Evolutionary conservation across 75 land plant species (phyloP), one percentile per base, ranked within the genome.

Genomic region (Cunninghamia lanceolata): DNA sequence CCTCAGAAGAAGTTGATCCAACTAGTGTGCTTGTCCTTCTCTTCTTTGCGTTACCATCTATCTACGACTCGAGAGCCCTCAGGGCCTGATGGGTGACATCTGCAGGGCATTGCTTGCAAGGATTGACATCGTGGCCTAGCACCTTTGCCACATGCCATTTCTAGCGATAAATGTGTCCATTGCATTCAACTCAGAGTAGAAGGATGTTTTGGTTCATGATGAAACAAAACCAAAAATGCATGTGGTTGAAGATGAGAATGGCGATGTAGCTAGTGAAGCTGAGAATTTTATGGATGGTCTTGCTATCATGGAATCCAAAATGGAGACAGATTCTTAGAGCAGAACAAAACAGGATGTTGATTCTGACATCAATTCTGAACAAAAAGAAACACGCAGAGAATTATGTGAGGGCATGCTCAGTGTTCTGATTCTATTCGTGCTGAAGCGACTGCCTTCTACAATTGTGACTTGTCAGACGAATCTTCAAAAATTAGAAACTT

Each of bases 231-330:
- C 84, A 34, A 85, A 84, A 25, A 82, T 86, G 16, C 47, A 42
- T 28, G 63, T 84, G 50, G 70, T 34, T 59, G 42, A 56, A 15
- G 46, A 82, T 16, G 87, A 88, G 56, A 54, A 75, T 89, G 91
- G 92, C 83, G 96, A 94, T 70, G 78, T 90, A 70, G 91, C 91
- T 74, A 98, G 96, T 89, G 98, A 95, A 71, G 77, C 92, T 47
- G 98, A 96, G 6, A 87, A 92, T 81, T 96, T 87, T 68, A 74
- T 92, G 89, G 96, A 96, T 91, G 99, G 96, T 78, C 93, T 92
- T 68, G 90, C 95, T 78, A 93, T 93, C 4, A 88, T 96, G 88
- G 96, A 95, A 56, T 94, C 96, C 25, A 96, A 96, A 89, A 83
- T 89, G 74, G 99, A 97, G 78, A 91, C 88, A 87, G 99, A 95